phyloP scores from a whole-genome alignment of 1,139 yeast genomes.

The Zhuliangozyma parablackwelliae region DNA sequence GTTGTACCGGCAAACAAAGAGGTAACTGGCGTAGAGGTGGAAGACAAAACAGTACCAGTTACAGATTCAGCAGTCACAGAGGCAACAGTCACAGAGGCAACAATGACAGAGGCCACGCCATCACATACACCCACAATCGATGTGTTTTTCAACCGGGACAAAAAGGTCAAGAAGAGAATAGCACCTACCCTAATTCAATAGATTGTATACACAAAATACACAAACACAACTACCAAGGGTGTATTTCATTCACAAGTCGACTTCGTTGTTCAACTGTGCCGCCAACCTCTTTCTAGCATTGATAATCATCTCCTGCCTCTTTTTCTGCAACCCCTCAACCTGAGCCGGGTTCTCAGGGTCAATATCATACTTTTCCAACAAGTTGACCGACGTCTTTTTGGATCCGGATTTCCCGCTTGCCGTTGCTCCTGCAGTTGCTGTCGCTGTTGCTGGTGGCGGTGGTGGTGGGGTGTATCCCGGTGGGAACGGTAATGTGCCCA shows the following conservation, averaged over 20 bases:
- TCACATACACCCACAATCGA: constrained; percentile 9
- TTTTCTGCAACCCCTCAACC: constrained; percentile 21
- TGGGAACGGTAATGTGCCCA: constrained; percentile 64
- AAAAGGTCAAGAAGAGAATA: constrained; percentile 39
- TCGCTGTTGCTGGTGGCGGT: constrained; percentile 7
- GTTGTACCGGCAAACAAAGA: too few species aligned
- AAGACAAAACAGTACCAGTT: too few species aligned
- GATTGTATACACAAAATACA: background rate
- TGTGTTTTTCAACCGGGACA: constrained; percentile 10
- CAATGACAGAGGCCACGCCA: too few species aligned
- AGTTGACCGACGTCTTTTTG: constrained; percentile 16
- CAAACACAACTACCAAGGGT: background rate
- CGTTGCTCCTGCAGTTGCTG: constrained; percentile 1
- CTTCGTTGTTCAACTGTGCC: constrained; percentile 27
- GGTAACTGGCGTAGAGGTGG: too few species aligned
- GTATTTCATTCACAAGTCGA: constrained; percentile 3
- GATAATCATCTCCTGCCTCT: constrained; percentile 42
- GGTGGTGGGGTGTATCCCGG: constrained; percentile 37
- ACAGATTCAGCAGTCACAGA: too few species aligned
- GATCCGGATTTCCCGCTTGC: constrained; percentile 1
- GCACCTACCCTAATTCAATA: constrained; percentile 37
- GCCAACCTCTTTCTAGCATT: constrained; percentile 42
- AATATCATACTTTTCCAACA: constrained; percentile 37
- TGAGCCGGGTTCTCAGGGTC: constrained; percentile 14
- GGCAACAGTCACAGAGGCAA: too few species aligned